These are phyloP conservation scores for Coemansia sp. DNA, from an alignment of 192 early-diverging fungal genomes.

Conservation along the genomic window DNA sequence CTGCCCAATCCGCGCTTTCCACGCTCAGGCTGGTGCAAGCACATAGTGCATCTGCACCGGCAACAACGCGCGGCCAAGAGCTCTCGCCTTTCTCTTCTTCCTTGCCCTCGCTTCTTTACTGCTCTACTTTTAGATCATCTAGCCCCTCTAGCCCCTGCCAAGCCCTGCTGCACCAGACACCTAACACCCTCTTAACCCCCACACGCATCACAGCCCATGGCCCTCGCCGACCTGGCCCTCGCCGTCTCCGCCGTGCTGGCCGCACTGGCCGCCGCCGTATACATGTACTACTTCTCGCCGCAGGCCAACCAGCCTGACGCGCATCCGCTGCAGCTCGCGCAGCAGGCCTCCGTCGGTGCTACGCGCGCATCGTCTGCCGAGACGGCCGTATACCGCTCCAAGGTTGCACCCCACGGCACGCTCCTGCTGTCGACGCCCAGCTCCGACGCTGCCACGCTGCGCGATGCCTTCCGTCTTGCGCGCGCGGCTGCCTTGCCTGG, in stretches of 20 bases:
- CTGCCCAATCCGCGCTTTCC: too few relatives aligned
- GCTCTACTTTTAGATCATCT: too few relatives aligned
- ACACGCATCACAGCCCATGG: too few relatives aligned
- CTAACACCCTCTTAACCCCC: too few relatives aligned
- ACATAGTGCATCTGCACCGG: too few relatives aligned
- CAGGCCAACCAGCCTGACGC: slow-evolving; percentile 49
- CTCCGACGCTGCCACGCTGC: slow-evolving; percentile 9
- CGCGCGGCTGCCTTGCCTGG: slow-evolving; percentile 4
- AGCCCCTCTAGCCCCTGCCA: too few relatives aligned
- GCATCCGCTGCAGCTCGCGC: slow-evolving; percentile 44
- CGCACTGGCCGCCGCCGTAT: slow-evolving; percentile 17
- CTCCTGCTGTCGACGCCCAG: slow-evolving; percentile 14
- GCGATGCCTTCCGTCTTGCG: slow-evolving; percentile 22
- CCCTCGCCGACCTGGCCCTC: slow-evolving; percentile 24
- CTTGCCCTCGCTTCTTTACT: too few relatives aligned
- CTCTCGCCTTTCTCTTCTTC: too few relatives aligned
- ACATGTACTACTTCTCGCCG: slow-evolving; percentile 45
- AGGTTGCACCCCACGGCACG: slow-evolving; percentile 27
- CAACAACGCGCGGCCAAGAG: too few relatives aligned
- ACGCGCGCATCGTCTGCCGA: slow-evolving; percentile 30
- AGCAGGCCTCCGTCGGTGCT: slow-evolving; percentile 34
- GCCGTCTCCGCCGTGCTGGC: slow-evolving; percentile 19
- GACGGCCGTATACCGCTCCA: slow-evolving; percentile 42
- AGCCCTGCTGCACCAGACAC: too few relatives aligned
- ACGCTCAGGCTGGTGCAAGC: too few relatives aligned